phyloP scores from a whole-genome alignment of 1,284 basidiomycete species.

The Ustilago sp. region DNA sequence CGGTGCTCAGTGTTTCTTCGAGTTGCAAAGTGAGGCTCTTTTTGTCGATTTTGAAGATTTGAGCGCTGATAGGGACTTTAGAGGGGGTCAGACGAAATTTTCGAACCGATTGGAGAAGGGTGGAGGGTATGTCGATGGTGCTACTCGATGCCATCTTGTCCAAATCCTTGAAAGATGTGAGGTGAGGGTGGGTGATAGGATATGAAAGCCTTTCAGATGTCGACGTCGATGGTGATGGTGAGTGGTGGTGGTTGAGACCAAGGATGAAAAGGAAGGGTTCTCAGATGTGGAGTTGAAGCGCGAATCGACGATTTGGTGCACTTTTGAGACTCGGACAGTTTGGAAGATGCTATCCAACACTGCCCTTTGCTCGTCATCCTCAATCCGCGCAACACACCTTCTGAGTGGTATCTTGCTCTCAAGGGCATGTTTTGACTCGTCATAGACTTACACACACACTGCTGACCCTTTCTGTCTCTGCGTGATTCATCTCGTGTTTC shows the following conservation, averaged over 20 bases:
- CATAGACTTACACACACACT: too few relatives aligned
- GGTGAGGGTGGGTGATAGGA: too few relatives aligned
- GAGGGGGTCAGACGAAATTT: conserved; percentile 56
- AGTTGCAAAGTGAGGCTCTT: conserved; percentile 52
- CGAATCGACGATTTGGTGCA: too few relatives aligned
- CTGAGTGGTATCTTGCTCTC: too few relatives aligned
- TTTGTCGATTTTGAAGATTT: conserved; percentile 66
- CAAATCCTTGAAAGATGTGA: too few relatives aligned
- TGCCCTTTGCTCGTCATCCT: too few relatives aligned
- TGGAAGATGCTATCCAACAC: too few relatives aligned
- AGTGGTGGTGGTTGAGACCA: neutral
- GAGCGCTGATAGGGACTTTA: conserved; percentile 47
- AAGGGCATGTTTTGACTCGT: too few relatives aligned
- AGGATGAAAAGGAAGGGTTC: neutral
- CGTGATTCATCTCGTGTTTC: neutral
- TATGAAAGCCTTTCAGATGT: too few relatives aligned
- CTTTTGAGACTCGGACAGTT: too few relatives aligned
- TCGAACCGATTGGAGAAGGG: conserved; percentile 41
- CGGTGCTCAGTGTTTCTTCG: conserved; percentile 58
- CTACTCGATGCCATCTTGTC: conserved; percentile 16
- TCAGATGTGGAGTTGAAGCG: conserved; percentile 6
- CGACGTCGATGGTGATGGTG: neutral
- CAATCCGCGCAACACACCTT: too few relatives aligned
- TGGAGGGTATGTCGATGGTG: conserved; percentile 63
- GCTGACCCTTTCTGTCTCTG: too few relatives aligned